Base-by-base conservation (phyloP, 441 rosid genomes). In the Adansonia rubrostipa region DNA sequence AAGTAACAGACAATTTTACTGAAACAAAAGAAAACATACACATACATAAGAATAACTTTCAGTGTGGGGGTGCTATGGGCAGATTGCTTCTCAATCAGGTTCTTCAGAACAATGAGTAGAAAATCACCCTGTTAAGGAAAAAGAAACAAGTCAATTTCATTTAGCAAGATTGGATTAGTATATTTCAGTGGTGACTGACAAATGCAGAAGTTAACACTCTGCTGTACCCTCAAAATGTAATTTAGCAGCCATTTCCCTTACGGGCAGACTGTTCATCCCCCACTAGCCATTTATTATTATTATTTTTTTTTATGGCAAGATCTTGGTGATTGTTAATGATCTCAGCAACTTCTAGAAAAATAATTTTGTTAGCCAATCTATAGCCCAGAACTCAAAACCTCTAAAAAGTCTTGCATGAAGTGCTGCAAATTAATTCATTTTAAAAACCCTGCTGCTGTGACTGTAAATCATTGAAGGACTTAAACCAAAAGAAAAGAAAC, bases 11-110 rank as follows among this genome's bases (percentile, higher is more conserved):
- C 17, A 71, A 71, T 75, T 66, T 66, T 58, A n/a, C 63, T 48
- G 48, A 5, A 66, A 67, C 64, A 70, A 78, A 45, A 72, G 33
- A 28, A 47, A 77, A 45, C 15, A 72, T 77, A 79, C 77, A 80
- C 95, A 73, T 89, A 96, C 99, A 93, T 93, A 54, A 96, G 92
- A 86, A 96, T 89, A 79, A 96, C 91, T 90, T 93, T 96, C 82
- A 93, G 88, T 80, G 85, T 89, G 71, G 86, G 81, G 71, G 78
- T 79, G 69, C 84, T 64, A 65, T 87, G 79, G 74, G 87, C 85
- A 79, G 91, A 80, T 85, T 90, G 95, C 88, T 90, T 90, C 84
- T 96, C 97, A 81, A 93, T 85, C 86, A 96, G 86, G 82, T 88
- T 91, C 94, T 90, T 93, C 94, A 92, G 84, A 85, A 96, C 88